Evolutionary conservation across 768 basidiomycete species (phyloP).

Genomic region (Albatrellus ellisii): DNA sequence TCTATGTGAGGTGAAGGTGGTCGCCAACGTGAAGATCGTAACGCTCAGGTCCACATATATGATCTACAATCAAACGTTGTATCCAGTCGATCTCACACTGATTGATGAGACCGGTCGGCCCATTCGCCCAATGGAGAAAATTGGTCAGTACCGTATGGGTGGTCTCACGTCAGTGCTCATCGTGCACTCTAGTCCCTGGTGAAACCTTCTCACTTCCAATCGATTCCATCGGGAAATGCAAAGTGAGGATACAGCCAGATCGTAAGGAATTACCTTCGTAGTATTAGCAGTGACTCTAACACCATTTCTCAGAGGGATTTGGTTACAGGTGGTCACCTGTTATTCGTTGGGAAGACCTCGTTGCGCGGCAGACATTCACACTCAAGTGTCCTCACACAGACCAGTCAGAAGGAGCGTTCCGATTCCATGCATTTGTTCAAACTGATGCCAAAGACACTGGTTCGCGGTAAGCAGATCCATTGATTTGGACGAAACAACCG

Average conservation of each 20-base stretch:
- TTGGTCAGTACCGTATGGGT: slow-evolving; percentile 30
- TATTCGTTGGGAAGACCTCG: slow-evolving; percentile 81
- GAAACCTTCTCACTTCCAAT: slow-evolving; percentile 84
- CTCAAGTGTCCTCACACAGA: slow-evolving; percentile 79
- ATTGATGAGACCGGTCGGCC: slow-evolving; percentile 80
- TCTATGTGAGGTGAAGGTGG: slow-evolving; percentile 79
- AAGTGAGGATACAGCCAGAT: slow-evolving; percentile 82
- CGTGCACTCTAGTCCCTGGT: slow-evolving; percentile 47
- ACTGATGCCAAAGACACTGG: slow-evolving; percentile 43
- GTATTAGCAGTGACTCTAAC: background rate
- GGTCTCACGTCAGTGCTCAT: background rate
- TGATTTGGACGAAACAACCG: background rate
- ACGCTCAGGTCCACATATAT: slow-evolving; percentile 89
- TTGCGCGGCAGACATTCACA: slow-evolving; percentile 51
- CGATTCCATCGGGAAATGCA: slow-evolving; percentile 71
- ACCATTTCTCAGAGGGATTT: slow-evolving; percentile 64
- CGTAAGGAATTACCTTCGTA: slow-evolving; percentile 37
- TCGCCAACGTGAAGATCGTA: slow-evolving; percentile 89
- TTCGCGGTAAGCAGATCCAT: background rate
- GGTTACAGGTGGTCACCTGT: slow-evolving; percentile 90
- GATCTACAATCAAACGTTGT: slow-evolving; percentile 81
- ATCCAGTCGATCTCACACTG: slow-evolving; percentile 84
- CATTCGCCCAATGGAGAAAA: slow-evolving; percentile 68
- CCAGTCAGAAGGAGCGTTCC: slow-evolving; percentile 76
- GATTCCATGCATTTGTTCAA: slow-evolving; percentile 86